Percentiles rank a stretch among this genome's conserved stretches.
phyloP scores from a whole-genome alignment of 169 alveolate species.

The Plasmodium falciparum region DNA sequence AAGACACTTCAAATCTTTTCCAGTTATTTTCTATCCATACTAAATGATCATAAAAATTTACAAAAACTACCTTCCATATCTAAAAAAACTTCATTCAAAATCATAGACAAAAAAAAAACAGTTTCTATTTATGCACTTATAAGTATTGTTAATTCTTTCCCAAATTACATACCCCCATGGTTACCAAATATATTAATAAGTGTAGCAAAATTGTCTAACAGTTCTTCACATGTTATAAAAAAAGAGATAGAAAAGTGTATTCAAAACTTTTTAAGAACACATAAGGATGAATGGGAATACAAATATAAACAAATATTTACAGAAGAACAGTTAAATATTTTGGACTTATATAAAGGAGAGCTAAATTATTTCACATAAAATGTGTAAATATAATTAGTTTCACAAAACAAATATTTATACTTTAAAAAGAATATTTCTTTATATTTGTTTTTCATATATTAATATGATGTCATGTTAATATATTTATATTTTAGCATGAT shows the following conservation, averaged over 20 bases:
- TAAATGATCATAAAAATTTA: slow-evolving; percentile 4
- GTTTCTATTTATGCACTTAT: slow-evolving; percentile 67
- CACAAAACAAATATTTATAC: too few relatives aligned
- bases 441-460: too few relatives aligned
- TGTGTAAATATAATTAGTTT: neutral
- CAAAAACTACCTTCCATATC: slow-evolving; percentile 10
- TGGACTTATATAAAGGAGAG: slow-evolving; percentile 87
- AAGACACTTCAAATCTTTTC: slow-evolving; percentile 24
- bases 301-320: slow-evolving; percentile 80
- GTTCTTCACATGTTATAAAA: slow-evolving; percentile 63
- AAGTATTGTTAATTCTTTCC: slow-evolving; percentile 76
- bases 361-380: slow-evolving; percentile 83
- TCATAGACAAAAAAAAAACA: slow-evolving; percentile 40
- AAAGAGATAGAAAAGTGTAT: slow-evolving; percentile 84
- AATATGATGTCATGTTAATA: too few relatives aligned
- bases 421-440: too few relatives aligned
- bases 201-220: slow-evolving; percentile 80
- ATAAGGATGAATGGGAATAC: slow-evolving; percentile 87
- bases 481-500: too few relatives aligned
- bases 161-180: slow-evolving; percentile 86
- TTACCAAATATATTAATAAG: slow-evolving; percentile 84
- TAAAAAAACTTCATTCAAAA: slow-evolving; percentile 1
- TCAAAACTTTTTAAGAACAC: slow-evolving; percentile 86
- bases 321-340: slow-evolving; percentile 81
- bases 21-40: slow-evolving; percentile 22